Conservation (phyloP, 2,329 filamentous ascomycete genomes). For the Zopfia rhizophila region DNA sequence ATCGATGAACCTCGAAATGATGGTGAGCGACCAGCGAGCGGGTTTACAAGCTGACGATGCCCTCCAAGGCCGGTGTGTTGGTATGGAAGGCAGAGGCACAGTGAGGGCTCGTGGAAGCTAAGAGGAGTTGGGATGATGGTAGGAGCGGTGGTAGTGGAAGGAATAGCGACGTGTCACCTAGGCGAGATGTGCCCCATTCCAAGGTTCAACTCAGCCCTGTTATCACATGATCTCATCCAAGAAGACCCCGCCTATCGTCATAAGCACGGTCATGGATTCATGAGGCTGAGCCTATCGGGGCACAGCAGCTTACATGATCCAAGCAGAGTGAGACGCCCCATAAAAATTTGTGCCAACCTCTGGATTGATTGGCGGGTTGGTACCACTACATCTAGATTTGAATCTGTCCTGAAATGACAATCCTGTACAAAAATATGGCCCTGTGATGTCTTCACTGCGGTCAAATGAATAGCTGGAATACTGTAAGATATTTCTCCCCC, state of each 20-base stretch:
- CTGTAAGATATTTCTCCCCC: too few relatives aligned
- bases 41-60: constrained; percentile 10
- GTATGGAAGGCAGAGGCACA: constrained; percentile 12
- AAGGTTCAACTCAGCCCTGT: constrained; percentile 3
- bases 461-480: too few relatives aligned
- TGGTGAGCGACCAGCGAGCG: constrained; percentile 11
- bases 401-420: constrained; percentile 6
- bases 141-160: too few relatives aligned
- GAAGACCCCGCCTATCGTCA: too few relatives aligned
- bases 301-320: constrained; percentile 3
- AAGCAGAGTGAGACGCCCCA: constrained; percentile 5
- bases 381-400: constrained; percentile 4
- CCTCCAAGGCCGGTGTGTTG: constrained; percentile 10
- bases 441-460: too few relatives aligned
- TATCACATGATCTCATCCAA: constrained; percentile 3
- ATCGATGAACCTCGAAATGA: constrained; percentile 15
- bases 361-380: constrained; percentile 1
- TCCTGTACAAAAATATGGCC: background rate
- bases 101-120: constrained; percentile 9
- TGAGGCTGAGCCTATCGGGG: constrained; percentile 7
- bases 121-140: constrained; percentile 11
- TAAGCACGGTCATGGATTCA: constrained; percentile 6
- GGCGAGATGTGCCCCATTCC: constrained; percentile 5
- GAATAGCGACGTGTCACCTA: constrained; percentile 1
- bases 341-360: constrained; percentile 4